Evolutionary conservation across 2,329 filamentous ascomycete species (phyloP).

Genomic region (Bipolaris oryzae): DNA sequence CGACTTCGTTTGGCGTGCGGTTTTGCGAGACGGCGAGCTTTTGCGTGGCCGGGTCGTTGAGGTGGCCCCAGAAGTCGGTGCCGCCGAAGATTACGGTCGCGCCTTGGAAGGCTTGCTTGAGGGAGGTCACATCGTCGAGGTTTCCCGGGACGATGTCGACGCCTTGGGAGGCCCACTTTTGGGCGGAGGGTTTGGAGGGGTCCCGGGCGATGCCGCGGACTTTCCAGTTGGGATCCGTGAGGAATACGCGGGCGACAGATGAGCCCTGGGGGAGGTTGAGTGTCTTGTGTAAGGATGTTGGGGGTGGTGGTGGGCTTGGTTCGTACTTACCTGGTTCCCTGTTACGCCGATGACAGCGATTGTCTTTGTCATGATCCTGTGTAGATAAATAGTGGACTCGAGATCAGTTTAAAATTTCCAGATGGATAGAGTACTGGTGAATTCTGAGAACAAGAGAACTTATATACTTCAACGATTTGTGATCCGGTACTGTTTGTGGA

Average conservation of each 20-base stretch:
- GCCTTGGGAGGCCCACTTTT: slow-evolving; percentile 31
- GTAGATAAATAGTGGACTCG: neutral
- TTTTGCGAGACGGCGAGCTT: slow-evolving; percentile 31
- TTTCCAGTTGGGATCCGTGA: slow-evolving; percentile 27
- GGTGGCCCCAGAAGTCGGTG: slow-evolving; percentile 49
- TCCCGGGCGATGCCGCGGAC: slow-evolving; percentile 54
- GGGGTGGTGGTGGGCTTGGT: neutral
- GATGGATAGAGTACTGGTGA: neutral
- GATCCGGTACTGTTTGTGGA: neutral
- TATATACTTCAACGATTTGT: neutral
- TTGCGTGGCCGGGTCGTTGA: slow-evolving; percentile 6
- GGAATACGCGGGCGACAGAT: slow-evolving; percentile 31
- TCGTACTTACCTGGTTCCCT: neutral
- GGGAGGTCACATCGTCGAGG: slow-evolving; percentile 20
- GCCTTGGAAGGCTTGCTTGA: slow-evolving; percentile 24
- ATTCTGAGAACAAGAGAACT: neutral
- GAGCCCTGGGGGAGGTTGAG: neutral
- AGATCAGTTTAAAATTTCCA: neutral
- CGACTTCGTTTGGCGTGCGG: slow-evolving; percentile 34
- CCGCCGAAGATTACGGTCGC: slow-evolving; percentile 45
- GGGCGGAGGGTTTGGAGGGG: slow-evolving; percentile 44
- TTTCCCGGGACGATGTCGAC: slow-evolving; percentile 26
- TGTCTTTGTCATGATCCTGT: slow-evolving; percentile 17
- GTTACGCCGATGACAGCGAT: slow-evolving; percentile 10
- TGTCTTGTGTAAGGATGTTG: neutral